Evolutionary conservation across 345 rosid genomes (phyloP).

Genomic region (Anacardium occidentale): DNA sequence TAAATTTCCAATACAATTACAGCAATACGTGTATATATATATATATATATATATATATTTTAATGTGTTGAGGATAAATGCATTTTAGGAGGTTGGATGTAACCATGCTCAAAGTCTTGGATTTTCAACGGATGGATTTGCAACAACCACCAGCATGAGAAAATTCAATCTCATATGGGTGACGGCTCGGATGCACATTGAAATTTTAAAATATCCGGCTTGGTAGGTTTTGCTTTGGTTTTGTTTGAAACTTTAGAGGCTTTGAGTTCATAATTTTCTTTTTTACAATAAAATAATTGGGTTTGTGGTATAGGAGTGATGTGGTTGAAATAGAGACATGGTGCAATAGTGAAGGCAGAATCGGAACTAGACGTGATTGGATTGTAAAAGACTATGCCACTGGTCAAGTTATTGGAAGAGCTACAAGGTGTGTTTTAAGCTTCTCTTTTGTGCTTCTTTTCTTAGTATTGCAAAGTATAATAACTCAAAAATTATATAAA

Average conservation of each 20-base stretch:
- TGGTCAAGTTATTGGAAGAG: conserved; percentile 84
- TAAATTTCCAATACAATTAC: too few species aligned
- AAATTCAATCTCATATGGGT: conserved; percentile 99
- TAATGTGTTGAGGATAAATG: conserved; percentile 3
- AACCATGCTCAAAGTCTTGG: conserved; percentile 92
- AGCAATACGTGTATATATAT: too few species aligned
- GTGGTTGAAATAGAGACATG: conserved; percentile 95
- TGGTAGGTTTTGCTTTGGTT: conserved; percentile 46
- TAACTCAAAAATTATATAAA: background rate
- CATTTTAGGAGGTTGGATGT: conserved; percentile 80
- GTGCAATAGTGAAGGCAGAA: conserved; percentile 93
- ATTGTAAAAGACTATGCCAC: conserved; percentile 62
- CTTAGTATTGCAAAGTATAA: conserved; percentile 6
- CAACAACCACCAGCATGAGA: conserved; percentile 79
- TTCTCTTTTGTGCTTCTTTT: background rate
- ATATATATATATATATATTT: too few species aligned
- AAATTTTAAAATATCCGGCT: conserved; percentile 87
- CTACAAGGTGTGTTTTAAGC: conserved; percentile 62
- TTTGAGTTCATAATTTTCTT: background rate
- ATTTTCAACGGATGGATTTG: conserved; percentile 91
- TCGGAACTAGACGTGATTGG: conserved; percentile 98
- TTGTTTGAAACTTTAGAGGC: background rate
- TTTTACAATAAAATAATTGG: conserved; percentile 2
- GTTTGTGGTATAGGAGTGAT: conserved; percentile 65
- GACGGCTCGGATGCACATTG: conserved; percentile 97